phyloP scores from a whole-genome alignment of 352 stramenopile genomes.

The Albugo candida region DNA sequence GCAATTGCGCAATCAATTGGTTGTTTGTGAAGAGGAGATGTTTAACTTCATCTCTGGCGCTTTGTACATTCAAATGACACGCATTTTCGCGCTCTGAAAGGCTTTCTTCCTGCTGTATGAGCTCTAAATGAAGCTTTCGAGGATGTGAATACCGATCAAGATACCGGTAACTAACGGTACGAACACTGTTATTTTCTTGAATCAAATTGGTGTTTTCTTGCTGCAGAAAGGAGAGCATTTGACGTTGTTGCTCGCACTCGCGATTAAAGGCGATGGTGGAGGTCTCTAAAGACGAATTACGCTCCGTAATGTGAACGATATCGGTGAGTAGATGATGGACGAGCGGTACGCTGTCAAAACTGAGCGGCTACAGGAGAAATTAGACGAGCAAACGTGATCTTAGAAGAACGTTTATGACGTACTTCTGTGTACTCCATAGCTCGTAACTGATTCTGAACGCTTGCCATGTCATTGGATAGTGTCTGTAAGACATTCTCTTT shows the following conservation, averaged over 20 bases:
- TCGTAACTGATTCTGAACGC: too few species aligned
- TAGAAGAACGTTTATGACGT: conserved; percentile 3
- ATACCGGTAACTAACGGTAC: not conserved
- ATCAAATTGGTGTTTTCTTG: conserved; percentile 58
- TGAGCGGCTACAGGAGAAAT: conserved; percentile 32
- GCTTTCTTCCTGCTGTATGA: conserved; percentile 65
- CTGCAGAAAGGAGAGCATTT: conserved; percentile 45
- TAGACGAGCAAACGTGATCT: conserved; percentile 33
- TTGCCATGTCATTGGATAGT: too few species aligned
- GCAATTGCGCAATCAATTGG: conserved; percentile 29
- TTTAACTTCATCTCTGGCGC: conserved; percentile 46
- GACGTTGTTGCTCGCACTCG: conserved; percentile 38
- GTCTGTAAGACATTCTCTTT: too few species aligned
- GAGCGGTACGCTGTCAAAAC: conserved; percentile 32
- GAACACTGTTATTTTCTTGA: conserved; percentile 60
- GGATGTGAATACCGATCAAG: not conserved
- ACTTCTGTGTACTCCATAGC: too few species aligned
- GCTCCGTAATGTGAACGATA: conserved; percentile 15
- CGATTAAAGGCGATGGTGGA: conserved; percentile 31
- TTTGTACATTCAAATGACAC: conserved; percentile 41
- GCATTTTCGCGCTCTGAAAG: conserved; percentile 38
- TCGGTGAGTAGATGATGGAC: conserved; percentile 37
- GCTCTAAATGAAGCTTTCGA: conserved; percentile 40
- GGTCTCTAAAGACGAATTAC: conserved; percentile 15
- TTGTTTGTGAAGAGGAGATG: conserved; percentile 46